Evolutionary conservation across 495 filamentous ascomycete species (phyloP), one percentile per base, ranked within the genome.

Genomic region (Paragyromitra xinjiangensis): DNA sequence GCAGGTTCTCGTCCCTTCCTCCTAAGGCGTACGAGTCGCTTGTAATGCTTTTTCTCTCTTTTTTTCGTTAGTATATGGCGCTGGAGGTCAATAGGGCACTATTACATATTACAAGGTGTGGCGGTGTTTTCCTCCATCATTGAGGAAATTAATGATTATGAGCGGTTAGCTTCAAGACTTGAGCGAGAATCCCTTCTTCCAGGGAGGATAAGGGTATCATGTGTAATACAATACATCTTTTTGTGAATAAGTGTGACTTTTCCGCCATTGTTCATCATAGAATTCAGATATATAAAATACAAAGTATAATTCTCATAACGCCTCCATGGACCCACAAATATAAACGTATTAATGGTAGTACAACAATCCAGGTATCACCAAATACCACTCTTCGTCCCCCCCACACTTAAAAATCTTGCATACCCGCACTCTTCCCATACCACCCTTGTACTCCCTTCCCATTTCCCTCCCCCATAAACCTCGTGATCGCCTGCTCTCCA

Each of bases 401-500:
- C 14, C n/a, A 22, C 8, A 3, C 16, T 40, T 61, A 79, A 29
- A 79, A 79, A 34, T 81, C 80, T 56, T 81, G 50, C 11, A 72
- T 50, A 14, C 53, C 40, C 34, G 34, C 77, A 45, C 67, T 78
- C 64, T n/a, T 65, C 56, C 81, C 81, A 75, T 79, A 82, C 80
- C 82, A 82, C 45, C 80, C 75, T 7, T 45, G 69, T 6, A 69
- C 45, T 1, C 69, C 82, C 40, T 80, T 77, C 6, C 78, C 79
- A 1, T 50, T 64, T 0, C 44, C 75, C 8, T 81, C 82, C 11
- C 75, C 80, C 78, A 97, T 91, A 78, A 92, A 97, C 69, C 95
- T 91, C 44, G 90, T 93, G 77, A 99, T 81, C 71, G 88, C 87
- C 79, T 87, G 87, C 19, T 85, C 88, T 56, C 89, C 88, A 39